phyloP scores from a whole-genome alignment of 169 alveolate genomes.

The Plasmodium inui region DNA sequence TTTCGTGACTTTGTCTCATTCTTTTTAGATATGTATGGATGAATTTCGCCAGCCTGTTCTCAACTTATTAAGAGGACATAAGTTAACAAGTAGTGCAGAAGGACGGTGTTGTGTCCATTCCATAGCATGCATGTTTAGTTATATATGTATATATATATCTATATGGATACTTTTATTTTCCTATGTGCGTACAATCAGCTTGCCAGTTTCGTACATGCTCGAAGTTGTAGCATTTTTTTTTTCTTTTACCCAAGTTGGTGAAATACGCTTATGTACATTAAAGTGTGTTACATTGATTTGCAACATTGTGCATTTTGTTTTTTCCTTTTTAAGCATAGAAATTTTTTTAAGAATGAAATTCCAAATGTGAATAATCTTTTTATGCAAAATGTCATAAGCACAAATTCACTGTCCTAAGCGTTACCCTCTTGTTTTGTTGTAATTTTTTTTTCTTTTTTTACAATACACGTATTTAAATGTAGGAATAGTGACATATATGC shows the following conservation, averaged over 20 bases:
- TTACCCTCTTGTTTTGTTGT: background rate
- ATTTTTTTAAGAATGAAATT: background rate
- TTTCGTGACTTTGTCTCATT: conserved; percentile 5
- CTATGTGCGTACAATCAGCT: background rate
- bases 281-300: background rate
- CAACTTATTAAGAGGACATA: background rate
- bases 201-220: background rate
- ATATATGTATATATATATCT: background rate
- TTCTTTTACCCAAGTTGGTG: background rate
- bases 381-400: background rate
- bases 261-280: background rate
- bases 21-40: conserved; percentile 43
- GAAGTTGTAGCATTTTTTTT: background rate
- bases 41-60: background rate
- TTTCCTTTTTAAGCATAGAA: background rate
- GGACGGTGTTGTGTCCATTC: background rate
- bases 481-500: background rate
- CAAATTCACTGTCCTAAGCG: background rate
- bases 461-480: background rate
- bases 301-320: background rate
- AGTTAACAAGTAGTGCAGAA: background rate
- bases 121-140: background rate
- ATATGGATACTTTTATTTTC: background rate
- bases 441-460: background rate
- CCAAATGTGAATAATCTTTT: background rate